Evolutionary conservation across 1,284 basidiomycete species (phyloP).

Genomic region (Vanrija humicola): DNA sequence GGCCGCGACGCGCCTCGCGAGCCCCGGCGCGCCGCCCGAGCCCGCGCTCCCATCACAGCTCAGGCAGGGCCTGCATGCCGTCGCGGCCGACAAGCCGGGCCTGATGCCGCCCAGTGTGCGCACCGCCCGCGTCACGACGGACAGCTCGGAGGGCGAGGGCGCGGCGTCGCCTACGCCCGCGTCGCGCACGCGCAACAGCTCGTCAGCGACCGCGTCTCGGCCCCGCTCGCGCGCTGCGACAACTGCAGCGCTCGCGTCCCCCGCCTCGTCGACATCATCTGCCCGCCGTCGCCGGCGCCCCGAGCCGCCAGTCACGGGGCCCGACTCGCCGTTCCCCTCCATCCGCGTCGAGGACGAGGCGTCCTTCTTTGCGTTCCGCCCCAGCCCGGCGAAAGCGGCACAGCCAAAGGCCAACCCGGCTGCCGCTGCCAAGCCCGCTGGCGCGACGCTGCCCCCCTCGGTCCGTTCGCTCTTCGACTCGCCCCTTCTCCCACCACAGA

Average conservation of each 20-base stretch:
- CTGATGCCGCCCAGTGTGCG: constrained; percentile 24
- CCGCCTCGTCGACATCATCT: constrained; percentile 1
- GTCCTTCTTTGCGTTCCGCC: constrained; percentile 66
- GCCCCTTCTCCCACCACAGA: constrained; percentile 67
- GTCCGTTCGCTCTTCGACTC: constrained; percentile 57
- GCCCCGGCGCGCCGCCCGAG: background rate
- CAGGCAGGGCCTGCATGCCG: constrained; percentile 37
- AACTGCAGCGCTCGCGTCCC: background rate
- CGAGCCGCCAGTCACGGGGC: constrained; percentile 20
- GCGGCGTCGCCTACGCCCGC: background rate
- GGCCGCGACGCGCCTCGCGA: background rate
- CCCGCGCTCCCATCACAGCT: constrained; percentile 28
- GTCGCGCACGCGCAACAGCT: background rate
- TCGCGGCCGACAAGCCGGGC: constrained; percentile 18
- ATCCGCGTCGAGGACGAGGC: constrained; percentile 72
- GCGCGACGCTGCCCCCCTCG: constrained; percentile 17
- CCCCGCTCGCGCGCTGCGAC: background rate
- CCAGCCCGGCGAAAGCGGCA: background rate
- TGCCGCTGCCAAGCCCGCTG: background rate
- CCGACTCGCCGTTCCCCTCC: constrained; percentile 66
- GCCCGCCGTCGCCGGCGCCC: constrained; percentile 1
- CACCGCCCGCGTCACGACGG: constrained; percentile 5
- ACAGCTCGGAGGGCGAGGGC: background rate
- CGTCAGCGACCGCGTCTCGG: too few relatives aligned
- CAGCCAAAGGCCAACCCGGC: background rate